Evolutionary conservation across 805 yeast species (phyloP).

Genomic region (Candida nemodendra): DNA sequence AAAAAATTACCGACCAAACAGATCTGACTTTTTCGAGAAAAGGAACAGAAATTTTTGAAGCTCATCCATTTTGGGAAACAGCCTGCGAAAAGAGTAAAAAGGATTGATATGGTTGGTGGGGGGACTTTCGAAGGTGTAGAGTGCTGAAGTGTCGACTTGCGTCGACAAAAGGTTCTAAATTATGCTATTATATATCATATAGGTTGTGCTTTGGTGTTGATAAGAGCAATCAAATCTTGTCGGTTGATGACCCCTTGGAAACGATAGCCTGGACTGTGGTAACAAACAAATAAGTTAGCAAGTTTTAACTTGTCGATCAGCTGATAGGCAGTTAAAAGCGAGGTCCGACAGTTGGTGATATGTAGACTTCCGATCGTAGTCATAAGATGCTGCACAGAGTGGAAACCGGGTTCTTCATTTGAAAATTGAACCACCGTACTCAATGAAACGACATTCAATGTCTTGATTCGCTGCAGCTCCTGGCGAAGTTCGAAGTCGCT

Average conservation of each 20-base stretch:
- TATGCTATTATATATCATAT: no score
- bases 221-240: conserved; percentile 27
- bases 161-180: no score
- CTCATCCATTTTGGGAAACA: no score
- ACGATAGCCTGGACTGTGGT: conserved; percentile 23
- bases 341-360: conserved; percentile 30
- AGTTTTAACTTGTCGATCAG: conserved; percentile 40
- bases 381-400: conserved; percentile 17
- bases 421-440: conserved; percentile 18
- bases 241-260: conserved; percentile 38
- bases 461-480: conserved; percentile 22
- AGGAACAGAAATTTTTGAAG: no score
- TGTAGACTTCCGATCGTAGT: conserved; percentile 17
- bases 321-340: conserved; percentile 36
- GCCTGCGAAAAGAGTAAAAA: no score
- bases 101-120: no score
- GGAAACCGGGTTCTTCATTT: conserved; percentile 12
- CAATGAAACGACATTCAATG: conserved; percentile 12
- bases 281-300: conserved; percentile 30
- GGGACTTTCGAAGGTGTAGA: no score
- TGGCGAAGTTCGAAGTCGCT: conserved; percentile 36
- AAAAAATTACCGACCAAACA: no score
- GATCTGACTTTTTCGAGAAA: no score
- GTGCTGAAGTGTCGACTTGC: no score
- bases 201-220: conserved; percentile 6